phyloP scores from a whole-genome alignment of 2,329 filamentous ascomycete species.

The Paraphoma sp. region DNA sequence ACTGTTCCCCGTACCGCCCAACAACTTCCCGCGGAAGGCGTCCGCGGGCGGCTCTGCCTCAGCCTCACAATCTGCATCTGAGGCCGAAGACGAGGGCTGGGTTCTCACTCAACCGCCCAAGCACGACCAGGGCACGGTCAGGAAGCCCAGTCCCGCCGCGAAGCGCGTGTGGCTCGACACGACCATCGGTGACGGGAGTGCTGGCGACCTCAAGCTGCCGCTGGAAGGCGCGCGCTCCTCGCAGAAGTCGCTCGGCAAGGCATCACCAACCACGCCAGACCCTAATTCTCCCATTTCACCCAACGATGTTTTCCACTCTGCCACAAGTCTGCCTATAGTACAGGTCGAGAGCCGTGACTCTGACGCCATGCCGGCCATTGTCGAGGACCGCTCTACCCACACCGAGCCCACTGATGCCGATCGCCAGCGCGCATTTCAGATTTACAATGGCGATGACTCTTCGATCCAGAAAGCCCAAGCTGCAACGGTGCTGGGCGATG shows the following conservation, averaged over 20 bases:
- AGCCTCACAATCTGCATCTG: slow-evolving; percentile 37
- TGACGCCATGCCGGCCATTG: slow-evolving; percentile 42
- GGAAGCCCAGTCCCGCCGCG: slow-evolving; percentile 25
- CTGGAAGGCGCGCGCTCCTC: slow-evolving; percentile 48
- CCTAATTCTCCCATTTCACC: slow-evolving; percentile 50
- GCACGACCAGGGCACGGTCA: slow-evolving; percentile 21
- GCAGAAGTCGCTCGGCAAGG: slow-evolving; percentile 42
- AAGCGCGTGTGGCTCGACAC: slow-evolving; percentile 51
- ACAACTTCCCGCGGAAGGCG: slow-evolving; percentile 14
- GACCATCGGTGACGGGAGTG: slow-evolving; percentile 42
- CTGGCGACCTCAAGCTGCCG: slow-evolving; percentile 45
- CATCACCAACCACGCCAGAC: slow-evolving; percentile 37
- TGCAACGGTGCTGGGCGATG: slow-evolving; percentile 86
- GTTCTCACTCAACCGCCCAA: slow-evolving; percentile 40
- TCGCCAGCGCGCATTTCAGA: slow-evolving; percentile 76
- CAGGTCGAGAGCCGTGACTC: slow-evolving; percentile 57
- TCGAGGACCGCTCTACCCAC: slow-evolving; percentile 38
- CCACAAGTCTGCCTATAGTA: slow-evolving; percentile 58
- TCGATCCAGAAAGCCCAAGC: slow-evolving; percentile 80
- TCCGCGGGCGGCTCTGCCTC: slow-evolving; percentile 19
- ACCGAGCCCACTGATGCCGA: slow-evolving; percentile 69
- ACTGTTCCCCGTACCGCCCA: slow-evolving; percentile 22
- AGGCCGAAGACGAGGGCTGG: slow-evolving; percentile 49
- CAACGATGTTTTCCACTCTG: slow-evolving; percentile 56
- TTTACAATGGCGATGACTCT: slow-evolving; percentile 85